Conservation (phyloP, 2,329 filamentous ascomycete genomes). For the Xylariales sp. region DNA sequence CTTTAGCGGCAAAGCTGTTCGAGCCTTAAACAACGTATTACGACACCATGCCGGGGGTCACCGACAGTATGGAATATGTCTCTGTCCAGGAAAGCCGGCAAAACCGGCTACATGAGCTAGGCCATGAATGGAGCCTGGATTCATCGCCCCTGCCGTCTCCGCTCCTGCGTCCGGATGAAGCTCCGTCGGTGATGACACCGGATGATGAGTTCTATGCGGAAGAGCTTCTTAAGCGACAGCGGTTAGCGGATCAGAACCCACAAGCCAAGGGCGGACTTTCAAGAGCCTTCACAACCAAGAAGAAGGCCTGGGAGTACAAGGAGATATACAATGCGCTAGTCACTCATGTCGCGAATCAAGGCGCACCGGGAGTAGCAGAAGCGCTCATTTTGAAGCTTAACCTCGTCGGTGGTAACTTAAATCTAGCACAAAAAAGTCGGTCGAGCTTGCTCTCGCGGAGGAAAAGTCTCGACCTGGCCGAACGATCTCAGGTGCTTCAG, state of each 20-base stretch:
- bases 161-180: constrained; percentile 36
- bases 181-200: constrained; percentile 39
- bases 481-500: constrained; percentile 46
- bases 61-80: constrained; percentile 19
- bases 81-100: constrained; percentile 33
- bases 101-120: constrained; percentile 44
- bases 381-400: constrained; percentile 47
- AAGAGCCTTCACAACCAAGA: constrained; percentile 42
- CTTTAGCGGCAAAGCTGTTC: too few species aligned
- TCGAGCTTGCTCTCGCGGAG: constrained; percentile 43
- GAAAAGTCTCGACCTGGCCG: constrained; percentile 45
- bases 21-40: too few species aligned
- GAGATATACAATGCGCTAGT: constrained; percentile 49
- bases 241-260: constrained; percentile 26
- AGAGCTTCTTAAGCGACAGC: constrained; percentile 45
- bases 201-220: constrained; percentile 51
- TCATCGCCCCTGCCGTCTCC: constrained; percentile 33
- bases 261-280: constrained; percentile 36
- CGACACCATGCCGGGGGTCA: constrained; percentile 14
- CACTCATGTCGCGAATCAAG: constrained; percentile 42
- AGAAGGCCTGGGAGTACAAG: constrained; percentile 47
- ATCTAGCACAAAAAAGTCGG: constrained; percentile 43
- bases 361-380: constrained; percentile 52
- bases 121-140: constrained; percentile 45
- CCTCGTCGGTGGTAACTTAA: constrained; percentile 45